Evolutionary conservation across 2,329 filamentous ascomycete species (phyloP).

Genomic region (Arthrobotrys megalospora): DNA sequence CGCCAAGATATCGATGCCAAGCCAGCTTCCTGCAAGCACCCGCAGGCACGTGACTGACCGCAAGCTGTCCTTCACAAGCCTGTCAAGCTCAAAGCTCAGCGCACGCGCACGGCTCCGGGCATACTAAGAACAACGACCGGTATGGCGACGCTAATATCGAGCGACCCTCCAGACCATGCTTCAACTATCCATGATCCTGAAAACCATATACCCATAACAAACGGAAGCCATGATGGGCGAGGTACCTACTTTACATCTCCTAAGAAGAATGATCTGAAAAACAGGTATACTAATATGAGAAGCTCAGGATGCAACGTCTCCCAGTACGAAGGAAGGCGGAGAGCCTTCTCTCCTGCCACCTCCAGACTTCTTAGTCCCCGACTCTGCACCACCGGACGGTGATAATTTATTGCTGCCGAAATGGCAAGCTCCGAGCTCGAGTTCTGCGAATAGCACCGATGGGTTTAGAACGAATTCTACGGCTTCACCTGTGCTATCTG

Average conservation of each 20-base stretch:
- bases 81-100: background rate
- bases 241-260: constrained; percentile 14
- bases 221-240: constrained; percentile 37
- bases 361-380: constrained; percentile 55
- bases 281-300: constrained; percentile 29
- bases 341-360: constrained; percentile 52
- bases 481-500: constrained; percentile 47
- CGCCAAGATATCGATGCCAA: background rate
- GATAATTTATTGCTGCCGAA: constrained; percentile 10
- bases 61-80: constrained; percentile 40
- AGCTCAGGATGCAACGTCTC: constrained; percentile 48
- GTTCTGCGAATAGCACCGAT: constrained; percentile 38
- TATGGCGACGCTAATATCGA: constrained; percentile 9
- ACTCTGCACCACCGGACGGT: constrained; percentile 16
- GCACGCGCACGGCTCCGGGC: background rate
- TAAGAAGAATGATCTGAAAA: background rate
- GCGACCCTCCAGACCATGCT: constrained; percentile 24
- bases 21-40: background rate
- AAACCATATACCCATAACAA: constrained; percentile 18
- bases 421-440: constrained; percentile 35
- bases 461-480: constrained; percentile 40
- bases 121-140: background rate
- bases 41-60: constrained; percentile 26
- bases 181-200: background rate
- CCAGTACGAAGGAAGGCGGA: constrained; percentile 33